Base-by-base conservation (phyloP, 2,329 filamentous ascomycete species). In the Didymella exigua region DNA sequence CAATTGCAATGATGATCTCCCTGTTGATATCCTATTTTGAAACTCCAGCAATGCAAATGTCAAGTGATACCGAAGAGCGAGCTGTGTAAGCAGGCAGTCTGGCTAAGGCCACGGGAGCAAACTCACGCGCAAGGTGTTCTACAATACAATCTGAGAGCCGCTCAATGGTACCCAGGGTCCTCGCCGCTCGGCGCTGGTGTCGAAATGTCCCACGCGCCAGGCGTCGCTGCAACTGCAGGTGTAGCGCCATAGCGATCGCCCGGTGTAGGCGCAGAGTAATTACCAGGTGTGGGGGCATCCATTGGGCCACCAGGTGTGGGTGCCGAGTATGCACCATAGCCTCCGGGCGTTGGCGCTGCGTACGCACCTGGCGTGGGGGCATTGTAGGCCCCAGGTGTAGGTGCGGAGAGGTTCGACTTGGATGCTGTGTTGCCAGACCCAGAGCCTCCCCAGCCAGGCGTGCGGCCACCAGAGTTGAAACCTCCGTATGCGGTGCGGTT, bases 371-470 rank as follows among this genome's bases (percentile, higher is more conserved):
- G 71, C 5, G 72, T 73, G 4, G 72, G 70, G n/a, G 72, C 68
- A 38, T 67, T 71, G 55, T 72, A 73, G 19, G 67, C 66, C 33
- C 66, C 69, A 21, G 71, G 70, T 4, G 71, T 74, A 10, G 68
- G 67, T 31, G 71, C 69, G 30, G 68, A 66, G 21, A 70, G 60
- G 38, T 66, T 71, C 21, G 71, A 63, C 49, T 68, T 69, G 13
- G 72, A 67, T 0, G 61, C 46, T 31, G 52, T 34, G 36, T 50
- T 55, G 47, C 54, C 65, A 44, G 69, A 60, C 13, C 58, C 37
- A 37, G 88, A 88, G 51, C 83, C 81, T 49, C 82, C 84, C 67
- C 89, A 90, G 14, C 62, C 71, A 29, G 68, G 70, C 16, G 68
- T 75, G 58, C 84, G 80, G 26, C 84, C 82, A 58, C 89, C 66